phyloP scores from a whole-genome alignment of 106 monocot genomes.

The Allium fistulosum region DNA sequence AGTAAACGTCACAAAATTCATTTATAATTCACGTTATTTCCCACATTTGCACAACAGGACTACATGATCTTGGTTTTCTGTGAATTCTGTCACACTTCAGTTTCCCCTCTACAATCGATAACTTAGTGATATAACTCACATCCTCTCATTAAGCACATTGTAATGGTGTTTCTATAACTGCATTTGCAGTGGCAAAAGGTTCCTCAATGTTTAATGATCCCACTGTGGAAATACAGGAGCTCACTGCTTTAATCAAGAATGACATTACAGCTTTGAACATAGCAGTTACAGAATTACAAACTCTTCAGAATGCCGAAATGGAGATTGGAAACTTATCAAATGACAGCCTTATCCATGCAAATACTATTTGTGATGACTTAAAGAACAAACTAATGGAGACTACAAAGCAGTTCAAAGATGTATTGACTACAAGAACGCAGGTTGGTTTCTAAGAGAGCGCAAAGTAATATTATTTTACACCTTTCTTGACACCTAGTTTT shows the following conservation, averaged over 20 bases:
- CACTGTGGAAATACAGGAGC: constrained; percentile 21
- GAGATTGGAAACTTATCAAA: constrained; percentile 7
- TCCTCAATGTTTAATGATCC: constrained; percentile 28
- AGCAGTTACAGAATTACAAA: constrained; percentile 22
- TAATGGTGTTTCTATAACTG: background rate
- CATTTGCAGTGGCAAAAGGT: constrained; percentile 24
- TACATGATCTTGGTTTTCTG: too few species aligned
- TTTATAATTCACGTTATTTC: too few species aligned
- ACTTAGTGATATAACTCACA: too few species aligned
- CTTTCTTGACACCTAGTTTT: background rate
- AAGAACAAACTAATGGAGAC: constrained; percentile 20
- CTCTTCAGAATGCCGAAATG: constrained; percentile 20
- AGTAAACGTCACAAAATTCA: too few species aligned
- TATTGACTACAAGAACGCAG: constrained; percentile 24
- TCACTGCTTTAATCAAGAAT: constrained; percentile 20
- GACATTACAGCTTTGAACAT: constrained; percentile 15
- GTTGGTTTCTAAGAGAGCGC: background rate
- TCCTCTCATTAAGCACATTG: too few species aligned
- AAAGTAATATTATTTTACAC: background rate
- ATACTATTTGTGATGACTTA: constrained; percentile 28
- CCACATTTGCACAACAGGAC: too few species aligned
- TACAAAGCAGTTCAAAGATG: constrained; percentile 26
- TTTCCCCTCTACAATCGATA: too few species aligned
- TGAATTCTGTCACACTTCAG: too few species aligned
- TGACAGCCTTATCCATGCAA: constrained; percentile 20